Conservation (phyloP, 2,329 filamentous ascomycete species). For the Neurospora sp. region DNA sequence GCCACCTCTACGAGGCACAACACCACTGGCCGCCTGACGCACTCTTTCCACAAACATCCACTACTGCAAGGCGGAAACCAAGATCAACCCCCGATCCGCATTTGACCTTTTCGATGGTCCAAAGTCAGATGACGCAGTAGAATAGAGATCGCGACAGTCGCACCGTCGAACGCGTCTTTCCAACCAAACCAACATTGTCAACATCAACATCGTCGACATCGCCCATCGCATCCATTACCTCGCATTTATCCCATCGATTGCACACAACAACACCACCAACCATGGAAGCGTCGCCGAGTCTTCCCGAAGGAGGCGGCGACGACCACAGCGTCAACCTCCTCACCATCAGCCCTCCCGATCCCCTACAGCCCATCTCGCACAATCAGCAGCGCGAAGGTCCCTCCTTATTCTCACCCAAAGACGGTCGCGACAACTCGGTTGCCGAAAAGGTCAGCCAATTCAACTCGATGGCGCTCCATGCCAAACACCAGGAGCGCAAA, state of each 20-base stretch:
- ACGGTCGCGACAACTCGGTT: conserved; percentile 49
- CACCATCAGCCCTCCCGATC: conserved; percentile 15
- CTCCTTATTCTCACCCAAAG: conserved; percentile 26
- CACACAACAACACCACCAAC: conserved; percentile 1
- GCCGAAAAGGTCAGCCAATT: conserved; percentile 64
- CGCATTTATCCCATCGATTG: background rate
- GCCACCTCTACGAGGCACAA: background rate
- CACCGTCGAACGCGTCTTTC: background rate
- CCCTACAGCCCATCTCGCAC: conserved; percentile 50
- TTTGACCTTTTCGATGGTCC: background rate
- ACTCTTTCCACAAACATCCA: background rate
- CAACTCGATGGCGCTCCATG: conserved; percentile 54
- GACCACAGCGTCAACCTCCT: conserved; percentile 21
- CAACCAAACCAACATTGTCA: background rate
- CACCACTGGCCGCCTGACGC: background rate
- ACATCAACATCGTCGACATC: background rate
- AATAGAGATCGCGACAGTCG: background rate
- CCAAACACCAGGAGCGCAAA: conserved; percentile 53
- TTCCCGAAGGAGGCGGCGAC: conserved; percentile 26
- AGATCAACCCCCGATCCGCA: background rate
- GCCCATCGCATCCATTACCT: conserved; percentile 1
- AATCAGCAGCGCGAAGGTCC: conserved; percentile 39
- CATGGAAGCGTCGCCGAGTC: conserved; percentile 38
- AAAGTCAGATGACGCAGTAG: background rate
- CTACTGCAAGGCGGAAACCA: background rate